A percentile compares a stretch with the other conserved stretches of the same genome.
phyloP scores from a whole-genome alignment of 768 basidiomycete genomes.

The Clitopilus hobsonii region DNA sequence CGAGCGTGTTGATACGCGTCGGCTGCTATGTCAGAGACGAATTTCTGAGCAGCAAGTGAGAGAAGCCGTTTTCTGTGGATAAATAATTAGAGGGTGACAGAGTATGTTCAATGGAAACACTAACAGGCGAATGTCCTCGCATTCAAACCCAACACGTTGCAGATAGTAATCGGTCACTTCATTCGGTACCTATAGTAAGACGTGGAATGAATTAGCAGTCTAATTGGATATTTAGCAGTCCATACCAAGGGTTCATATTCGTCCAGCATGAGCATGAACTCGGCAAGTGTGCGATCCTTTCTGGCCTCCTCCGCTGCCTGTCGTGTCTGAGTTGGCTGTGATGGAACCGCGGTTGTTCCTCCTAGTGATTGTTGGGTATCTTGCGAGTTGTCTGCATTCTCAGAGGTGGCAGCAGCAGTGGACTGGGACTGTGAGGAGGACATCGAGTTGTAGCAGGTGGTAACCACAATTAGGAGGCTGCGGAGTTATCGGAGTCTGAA shows the following conservation, averaged over 20 bases:
- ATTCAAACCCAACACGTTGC: conserved; percentile 93
- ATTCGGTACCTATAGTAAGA: conserved; percentile 73
- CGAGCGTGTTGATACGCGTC: conserved; percentile 98
- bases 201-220: neutral
- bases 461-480: conserved; percentile 2
- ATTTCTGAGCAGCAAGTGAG: conserved; percentile 95
- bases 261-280: conserved; percentile 94
- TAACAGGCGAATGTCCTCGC: conserved; percentile 88
- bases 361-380: conserved; percentile 22
- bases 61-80: conserved; percentile 80
- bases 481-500: conserved; percentile 25
- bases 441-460: conserved; percentile 9
- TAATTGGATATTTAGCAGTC: neutral
- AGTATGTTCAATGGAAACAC: conserved; percentile 14
- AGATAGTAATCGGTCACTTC: conserved; percentile 98
- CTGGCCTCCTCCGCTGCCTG: conserved; percentile 77
- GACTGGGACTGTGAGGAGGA: conserved; percentile 26
- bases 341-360: conserved; percentile 17
- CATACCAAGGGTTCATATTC: conserved; percentile 92
- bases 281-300: conserved; percentile 86
- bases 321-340: conserved; percentile 38
- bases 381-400: conserved; percentile 17
- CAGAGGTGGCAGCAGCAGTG: conserved; percentile 21
- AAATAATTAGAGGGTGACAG: neutral
- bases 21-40: conserved; percentile 92